Conservation (phyloP, 2,329 filamentous ascomycete species). For the Pseudomassariella vexata region DNA sequence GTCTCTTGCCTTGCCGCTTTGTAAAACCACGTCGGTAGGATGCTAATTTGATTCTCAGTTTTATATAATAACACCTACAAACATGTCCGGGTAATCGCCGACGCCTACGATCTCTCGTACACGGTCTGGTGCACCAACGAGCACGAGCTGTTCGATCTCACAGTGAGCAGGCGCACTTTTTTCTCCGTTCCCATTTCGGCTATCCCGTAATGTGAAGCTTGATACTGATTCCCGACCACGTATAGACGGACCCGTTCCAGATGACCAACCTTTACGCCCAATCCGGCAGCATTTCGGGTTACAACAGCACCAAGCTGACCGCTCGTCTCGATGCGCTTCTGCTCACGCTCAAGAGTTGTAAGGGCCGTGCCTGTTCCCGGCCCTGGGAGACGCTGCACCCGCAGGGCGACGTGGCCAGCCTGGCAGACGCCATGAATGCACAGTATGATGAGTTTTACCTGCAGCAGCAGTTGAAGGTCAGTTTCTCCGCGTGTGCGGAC, state of each 20-base stretch:
- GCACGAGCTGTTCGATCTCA: slow-evolving; percentile 60
- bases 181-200: slow-evolving; percentile 2
- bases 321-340: slow-evolving; percentile 52
- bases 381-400: slow-evolving; percentile 56
- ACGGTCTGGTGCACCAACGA: slow-evolving; percentile 65
- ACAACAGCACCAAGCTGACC: slow-evolving; percentile 32
- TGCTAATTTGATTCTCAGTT: slow-evolving; percentile 23
- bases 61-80: slow-evolving; percentile 63
- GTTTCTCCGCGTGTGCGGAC: slow-evolving; percentile 45
- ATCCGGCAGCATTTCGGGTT: slow-evolving; percentile 21
- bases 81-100: slow-evolving; percentile 45
- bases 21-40: too few species aligned
- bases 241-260: slow-evolving; percentile 47
- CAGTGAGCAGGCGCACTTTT: slow-evolving; percentile 26
- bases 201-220: too few species aligned
- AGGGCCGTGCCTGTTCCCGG: slow-evolving; percentile 42
- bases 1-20: neutral
- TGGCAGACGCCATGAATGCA: slow-evolving; percentile 42
- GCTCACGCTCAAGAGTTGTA: slow-evolving; percentile 56
- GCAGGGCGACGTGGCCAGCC: slow-evolving; percentile 39
- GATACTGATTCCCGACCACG: too few species aligned
- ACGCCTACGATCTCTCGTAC: slow-evolving; percentile 57
- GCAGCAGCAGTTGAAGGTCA: slow-evolving; percentile 38
- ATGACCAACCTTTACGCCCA: slow-evolving; percentile 35
- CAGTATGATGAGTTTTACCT: slow-evolving; percentile 49